Evolutionary conservation across 2,329 filamentous ascomycete species (phyloP).

Genomic region (Diaporthe vaccinii): DNA sequence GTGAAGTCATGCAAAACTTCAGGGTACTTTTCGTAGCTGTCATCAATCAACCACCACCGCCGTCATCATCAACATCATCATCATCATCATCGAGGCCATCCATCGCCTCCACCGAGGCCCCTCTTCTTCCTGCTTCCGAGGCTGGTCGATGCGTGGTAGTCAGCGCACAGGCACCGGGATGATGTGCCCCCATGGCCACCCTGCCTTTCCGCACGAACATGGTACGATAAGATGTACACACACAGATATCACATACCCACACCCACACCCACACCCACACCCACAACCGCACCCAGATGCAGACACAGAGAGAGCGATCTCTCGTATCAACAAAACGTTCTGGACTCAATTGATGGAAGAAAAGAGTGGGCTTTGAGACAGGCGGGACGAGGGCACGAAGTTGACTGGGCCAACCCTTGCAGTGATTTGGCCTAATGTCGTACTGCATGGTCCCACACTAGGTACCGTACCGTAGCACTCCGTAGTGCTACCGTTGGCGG

Average conservation of each 20-base stretch:
- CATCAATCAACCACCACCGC: not conserved
- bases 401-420: conserved; percentile 29
- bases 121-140: not conserved
- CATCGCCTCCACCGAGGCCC: not conserved
- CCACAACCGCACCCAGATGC: not conserved
- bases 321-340: conserved; percentile 31
- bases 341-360: conserved; percentile 34
- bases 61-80: conserved; percentile 1
- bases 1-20: not conserved
- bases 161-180: conserved; percentile 25
- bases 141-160: not conserved
- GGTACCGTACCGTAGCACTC: conserved; percentile 26
- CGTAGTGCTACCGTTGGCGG: conserved; percentile 13
- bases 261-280: not conserved
- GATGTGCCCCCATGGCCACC: not conserved
- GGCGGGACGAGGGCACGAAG: conserved; percentile 25
- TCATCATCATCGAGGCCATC: not conserved
- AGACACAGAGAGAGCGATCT: not conserved
- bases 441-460: conserved; percentile 19
- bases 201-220: conserved; percentile 1
- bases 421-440: conserved; percentile 32
- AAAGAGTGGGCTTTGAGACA: conserved; percentile 32
- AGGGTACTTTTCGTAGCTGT: not conserved
- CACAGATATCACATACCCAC: not conserved
- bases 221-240: not conserved